These are phyloP conservation scores for Hypoxylon sp. DNA, from an alignment of 2,329 filamentous ascomycete species.

Conservation along the genomic window DNA sequence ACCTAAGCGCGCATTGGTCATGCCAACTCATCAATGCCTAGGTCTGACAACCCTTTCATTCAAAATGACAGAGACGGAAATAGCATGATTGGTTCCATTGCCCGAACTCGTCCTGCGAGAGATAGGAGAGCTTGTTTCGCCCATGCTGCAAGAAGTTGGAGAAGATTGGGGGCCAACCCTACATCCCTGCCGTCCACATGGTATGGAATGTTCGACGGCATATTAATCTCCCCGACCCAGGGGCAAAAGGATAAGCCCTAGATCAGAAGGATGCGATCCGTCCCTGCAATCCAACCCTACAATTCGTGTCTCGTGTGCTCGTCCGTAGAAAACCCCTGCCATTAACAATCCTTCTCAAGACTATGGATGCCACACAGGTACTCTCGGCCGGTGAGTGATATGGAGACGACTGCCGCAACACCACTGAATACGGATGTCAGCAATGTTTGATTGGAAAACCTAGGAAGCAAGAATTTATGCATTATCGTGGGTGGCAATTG, in stretches of 20 bases:
- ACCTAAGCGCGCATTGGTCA: slow-evolving; percentile 15
- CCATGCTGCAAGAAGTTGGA: slow-evolving; percentile 38
- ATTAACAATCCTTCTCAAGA: slow-evolving; percentile 26
- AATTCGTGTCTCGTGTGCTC: slow-evolving; percentile 31
- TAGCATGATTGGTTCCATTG: slow-evolving; percentile 35
- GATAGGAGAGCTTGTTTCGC: slow-evolving; percentile 47
- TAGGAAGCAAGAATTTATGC: slow-evolving; percentile 24
- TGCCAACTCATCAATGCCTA: slow-evolving; percentile 32
- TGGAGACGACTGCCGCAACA: slow-evolving; percentile 20
- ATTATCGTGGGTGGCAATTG: slow-evolving; percentile 23
- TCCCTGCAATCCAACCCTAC: slow-evolving; percentile 43
- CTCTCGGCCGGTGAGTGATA: slow-evolving; percentile 23
- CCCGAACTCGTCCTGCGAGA: slow-evolving; percentile 38
- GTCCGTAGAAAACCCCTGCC: slow-evolving; percentile 17
- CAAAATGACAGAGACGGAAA: slow-evolving; percentile 17
- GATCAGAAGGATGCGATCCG: slow-evolving; percentile 45
- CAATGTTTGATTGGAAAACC: slow-evolving; percentile 29
- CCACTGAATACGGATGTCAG: slow-evolving; percentile 32
- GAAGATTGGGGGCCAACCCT: slow-evolving; percentile 46
- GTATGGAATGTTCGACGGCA: slow-evolving; percentile 45
- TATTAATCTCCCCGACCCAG: slow-evolving; percentile 52
- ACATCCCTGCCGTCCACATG: slow-evolving; percentile 44
- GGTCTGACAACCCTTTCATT: slow-evolving; percentile 35
- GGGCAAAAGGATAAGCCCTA: slow-evolving; percentile 52
- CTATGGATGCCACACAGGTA: slow-evolving; percentile 21